Percentiles rank a stretch among this genome's conserved stretches.
Conservation (phyloP, 352 stramenopile genomes). For the Pythium graminicola region DNA sequence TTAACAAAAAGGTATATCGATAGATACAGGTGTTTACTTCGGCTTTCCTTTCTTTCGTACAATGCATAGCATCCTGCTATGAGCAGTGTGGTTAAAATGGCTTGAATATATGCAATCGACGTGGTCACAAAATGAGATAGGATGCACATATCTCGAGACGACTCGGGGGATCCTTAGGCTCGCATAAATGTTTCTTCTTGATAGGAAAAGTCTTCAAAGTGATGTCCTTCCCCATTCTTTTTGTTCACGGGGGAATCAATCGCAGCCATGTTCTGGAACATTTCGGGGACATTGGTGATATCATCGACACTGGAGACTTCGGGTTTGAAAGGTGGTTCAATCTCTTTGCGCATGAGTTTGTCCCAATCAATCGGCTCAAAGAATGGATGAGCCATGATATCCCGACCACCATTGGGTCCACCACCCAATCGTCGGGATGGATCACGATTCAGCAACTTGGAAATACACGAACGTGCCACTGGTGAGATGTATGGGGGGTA, state of each 20-base stretch:
- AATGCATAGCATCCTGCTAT: no score
- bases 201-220: slow-evolving; percentile 89
- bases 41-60: no score
- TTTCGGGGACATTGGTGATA: slow-evolving; percentile 84
- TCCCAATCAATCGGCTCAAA: slow-evolving; percentile 85
- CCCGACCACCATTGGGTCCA: slow-evolving; percentile 68
- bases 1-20: no score
- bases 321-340: slow-evolving; percentile 72
- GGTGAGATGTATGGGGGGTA: slow-evolving; percentile 84
- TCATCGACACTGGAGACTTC: slow-evolving; percentile 75
- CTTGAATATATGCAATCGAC: not conserved
- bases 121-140: not conserved
- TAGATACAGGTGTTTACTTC: no score
- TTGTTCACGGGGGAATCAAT: slow-evolving; percentile 85
- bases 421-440: slow-evolving; percentile 89
- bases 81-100: no score
- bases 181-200: slow-evolving; percentile 68
- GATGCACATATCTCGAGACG: not conserved
- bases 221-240: slow-evolving; percentile 74
- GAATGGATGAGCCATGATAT: slow-evolving; percentile 87
- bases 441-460: slow-evolving; percentile 92
- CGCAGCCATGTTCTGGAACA: slow-evolving; percentile 87
- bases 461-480: slow-evolving; percentile 65
- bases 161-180: not conserved
- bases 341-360: slow-evolving; percentile 78